These are phyloP conservation scores for Cairneyella variabilis DNA, from an alignment of 495 filamentous ascomycete species.

Conservation along the genomic window DNA sequence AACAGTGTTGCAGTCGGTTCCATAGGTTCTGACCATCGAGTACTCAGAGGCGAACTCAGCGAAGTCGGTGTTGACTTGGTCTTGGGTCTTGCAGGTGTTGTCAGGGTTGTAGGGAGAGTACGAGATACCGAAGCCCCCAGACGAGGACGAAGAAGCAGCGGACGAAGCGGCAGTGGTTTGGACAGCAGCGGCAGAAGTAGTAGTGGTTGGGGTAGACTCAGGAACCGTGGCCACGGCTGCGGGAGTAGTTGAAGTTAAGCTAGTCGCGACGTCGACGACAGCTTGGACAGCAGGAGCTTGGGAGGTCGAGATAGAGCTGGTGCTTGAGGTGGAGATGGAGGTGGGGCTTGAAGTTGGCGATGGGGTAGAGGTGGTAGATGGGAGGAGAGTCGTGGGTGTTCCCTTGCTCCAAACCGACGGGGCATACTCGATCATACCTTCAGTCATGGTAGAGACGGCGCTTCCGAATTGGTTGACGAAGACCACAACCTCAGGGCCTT, in stretches of 20 bases:
- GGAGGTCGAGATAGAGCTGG: not conserved
- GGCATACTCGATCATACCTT: not conserved
- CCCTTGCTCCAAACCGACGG: constrained; percentile 5
- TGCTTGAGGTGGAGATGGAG: constrained; percentile 7
- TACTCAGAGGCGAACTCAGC: constrained; percentile 44
- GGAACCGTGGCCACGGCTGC: no score
- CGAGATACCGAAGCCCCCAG: constrained; percentile 51
- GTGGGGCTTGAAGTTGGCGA: not conserved
- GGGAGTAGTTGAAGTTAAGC: no score
- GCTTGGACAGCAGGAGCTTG: constrained; percentile 46
- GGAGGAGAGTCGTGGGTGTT: not conserved
- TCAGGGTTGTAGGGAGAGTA: constrained; percentile 72
- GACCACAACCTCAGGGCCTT: constrained; percentile 49
- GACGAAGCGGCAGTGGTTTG: constrained; percentile 13
- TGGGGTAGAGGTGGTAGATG: not conserved
- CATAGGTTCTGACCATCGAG: constrained; percentile 71
- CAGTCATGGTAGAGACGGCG: constrained; percentile 35
- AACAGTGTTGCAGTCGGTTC: constrained; percentile 73
- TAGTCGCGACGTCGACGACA: constrained; percentile 22
- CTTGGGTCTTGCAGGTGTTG: constrained; percentile 61
- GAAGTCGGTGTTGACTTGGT: constrained; percentile 62
- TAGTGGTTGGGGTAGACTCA: constrained; percentile 4
- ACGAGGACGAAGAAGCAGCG: constrained; percentile 14
- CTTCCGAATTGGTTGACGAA: constrained; percentile 62
- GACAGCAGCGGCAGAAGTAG: constrained; percentile 14